phyloP scores from a whole-genome alignment of 2,329 filamentous ascomycete species.

The Colletotrichum sp. region DNA sequence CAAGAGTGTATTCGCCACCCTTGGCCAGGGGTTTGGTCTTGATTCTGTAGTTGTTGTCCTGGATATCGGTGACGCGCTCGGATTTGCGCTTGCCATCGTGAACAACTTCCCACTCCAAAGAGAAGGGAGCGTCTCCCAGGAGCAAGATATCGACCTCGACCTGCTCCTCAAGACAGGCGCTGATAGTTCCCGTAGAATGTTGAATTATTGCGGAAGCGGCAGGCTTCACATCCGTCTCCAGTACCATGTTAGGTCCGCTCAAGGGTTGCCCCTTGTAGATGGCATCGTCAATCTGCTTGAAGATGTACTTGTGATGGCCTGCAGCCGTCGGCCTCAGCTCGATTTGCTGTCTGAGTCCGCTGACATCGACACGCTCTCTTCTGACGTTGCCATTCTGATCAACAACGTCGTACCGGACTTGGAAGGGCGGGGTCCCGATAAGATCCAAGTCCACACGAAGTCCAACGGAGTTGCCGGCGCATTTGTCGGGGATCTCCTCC shows the following conservation, averaged over 20 bases:
- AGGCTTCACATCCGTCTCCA: constrained; percentile 93
- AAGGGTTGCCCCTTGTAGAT: constrained; percentile 76
- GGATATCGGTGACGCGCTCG: constrained; percentile 67
- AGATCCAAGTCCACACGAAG: constrained; percentile 88
- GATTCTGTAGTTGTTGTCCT: constrained; percentile 69
- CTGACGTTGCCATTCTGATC: constrained; percentile 60
- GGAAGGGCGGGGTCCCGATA: constrained; percentile 90
- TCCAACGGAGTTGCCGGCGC: constrained; percentile 91
- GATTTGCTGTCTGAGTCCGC: constrained; percentile 81
- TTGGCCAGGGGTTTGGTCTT: constrained; percentile 75
- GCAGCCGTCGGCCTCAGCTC: constrained; percentile 82
- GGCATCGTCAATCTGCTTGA: constrained; percentile 79
- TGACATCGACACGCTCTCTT: constrained; percentile 43
- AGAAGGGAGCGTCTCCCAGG: constrained; percentile 85
- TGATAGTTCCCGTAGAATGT: constrained; percentile 57
- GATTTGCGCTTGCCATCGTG: constrained; percentile 86
- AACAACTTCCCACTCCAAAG: constrained; percentile 88
- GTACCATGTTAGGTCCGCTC: constrained; percentile 62
- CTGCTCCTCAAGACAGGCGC: constrained; percentile 83
- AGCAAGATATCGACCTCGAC: constrained; percentile 77
- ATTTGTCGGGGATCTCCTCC: constrained; percentile 91
- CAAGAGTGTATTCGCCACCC: constrained; percentile 89
- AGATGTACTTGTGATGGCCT: constrained; percentile 86
- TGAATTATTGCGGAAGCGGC: constrained; percentile 81
- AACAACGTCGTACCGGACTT: constrained; percentile 77